Percentiles rank a stretch among this genome's conserved stretches.
phyloP scores from a whole-genome alignment of 306 rosid genomes.

The Sicyos edulis region DNA sequence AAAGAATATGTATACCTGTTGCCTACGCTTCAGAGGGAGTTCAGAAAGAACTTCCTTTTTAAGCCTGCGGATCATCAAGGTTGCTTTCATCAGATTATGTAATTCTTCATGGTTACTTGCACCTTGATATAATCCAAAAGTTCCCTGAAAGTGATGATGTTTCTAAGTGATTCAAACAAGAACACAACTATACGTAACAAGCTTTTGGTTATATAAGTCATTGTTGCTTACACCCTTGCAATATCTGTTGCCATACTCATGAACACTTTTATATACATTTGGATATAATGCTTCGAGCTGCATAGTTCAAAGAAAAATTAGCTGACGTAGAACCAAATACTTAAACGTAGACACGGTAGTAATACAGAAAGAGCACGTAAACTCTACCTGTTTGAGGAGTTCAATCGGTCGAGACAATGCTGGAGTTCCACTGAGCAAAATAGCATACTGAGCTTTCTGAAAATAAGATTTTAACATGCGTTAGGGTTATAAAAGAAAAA shows the following conservation, averaged over 20 bases:
- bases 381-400: conserved; percentile 72
- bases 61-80: conserved; percentile 90
- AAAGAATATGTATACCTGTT: conserved; percentile 44
- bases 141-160: conserved; percentile 42
- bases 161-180: conserved; percentile 17
- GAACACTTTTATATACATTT: conserved; percentile 73
- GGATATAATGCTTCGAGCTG: conserved; percentile 98
- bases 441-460: conserved; percentile 84
- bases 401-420: conserved; percentile 96
- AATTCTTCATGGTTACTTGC: conserved; percentile 96
- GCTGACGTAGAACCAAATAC: conserved; percentile 22
- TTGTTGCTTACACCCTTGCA: conserved; percentile 91
- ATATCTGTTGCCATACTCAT: conserved; percentile 84
- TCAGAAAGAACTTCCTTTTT: conserved; percentile 85
- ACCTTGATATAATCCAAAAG: conserved; percentile 87
- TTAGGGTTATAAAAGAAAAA: conserved; percentile 4
- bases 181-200: neutral
- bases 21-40: conserved; percentile 95
- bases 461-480: conserved; percentile 12
- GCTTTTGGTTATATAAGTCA: conserved; percentile 21
- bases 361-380: neutral
- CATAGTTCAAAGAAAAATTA: conserved; percentile 27
- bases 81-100: conserved; percentile 91
- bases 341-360: conserved; percentile 13
- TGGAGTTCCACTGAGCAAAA: conserved; percentile 96